Base-by-base conservation (phyloP, 306 rosid species). In the Malus sieversii region DNA sequence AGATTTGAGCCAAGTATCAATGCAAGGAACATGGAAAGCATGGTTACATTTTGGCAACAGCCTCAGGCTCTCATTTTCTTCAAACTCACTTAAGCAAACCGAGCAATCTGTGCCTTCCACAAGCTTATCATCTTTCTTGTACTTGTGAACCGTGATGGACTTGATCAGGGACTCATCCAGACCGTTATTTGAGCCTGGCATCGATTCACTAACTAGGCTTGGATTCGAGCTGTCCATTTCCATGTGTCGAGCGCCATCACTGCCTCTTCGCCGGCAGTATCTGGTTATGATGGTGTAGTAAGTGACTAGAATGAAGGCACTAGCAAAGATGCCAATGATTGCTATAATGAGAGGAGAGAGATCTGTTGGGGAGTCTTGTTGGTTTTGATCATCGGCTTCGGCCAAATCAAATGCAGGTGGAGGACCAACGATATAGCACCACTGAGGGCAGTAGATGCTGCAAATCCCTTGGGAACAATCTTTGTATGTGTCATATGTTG, bases 21-120 rank as follows among this genome's bases (percentile, higher is more conserved):
- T 93, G 62, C 97, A 93, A 40, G 91, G 93, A 7, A 89, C 89
- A 70, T 93, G 97, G 72, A 93, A 93, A 1, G 96, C 96, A 38
- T 93, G 98, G 82, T 78, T 89, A 48, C 98, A 93, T 57, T 82
- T 87, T 0, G 98, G 95, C 79, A 93, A 71, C 8, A 93, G 65
- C 73, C 98, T 84, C 18, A 93, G 63, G 61, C 80, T 86, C 76
- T 93, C 91, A 33, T 86, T 78, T 73, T 93, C 98, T 77, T 85
- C 59, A 16, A 93, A 93, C 81, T 93, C 98, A 13, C 87, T 84
- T 53, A 93, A 58, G 57, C 98, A 93, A 27, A 93, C 98, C 0
- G 95, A 83, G 58, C 98, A 93, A n/a, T 93, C 95, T 0, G 84
- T 80, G 10, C 89, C 91, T 62, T 90, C 94, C 6, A 87, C 84